A percentile compares a stretch with the other conserved stretches of the same genome.
Conservation (phyloP, 768 basidiomycete genomes). For the Zangia roseola region DNA sequence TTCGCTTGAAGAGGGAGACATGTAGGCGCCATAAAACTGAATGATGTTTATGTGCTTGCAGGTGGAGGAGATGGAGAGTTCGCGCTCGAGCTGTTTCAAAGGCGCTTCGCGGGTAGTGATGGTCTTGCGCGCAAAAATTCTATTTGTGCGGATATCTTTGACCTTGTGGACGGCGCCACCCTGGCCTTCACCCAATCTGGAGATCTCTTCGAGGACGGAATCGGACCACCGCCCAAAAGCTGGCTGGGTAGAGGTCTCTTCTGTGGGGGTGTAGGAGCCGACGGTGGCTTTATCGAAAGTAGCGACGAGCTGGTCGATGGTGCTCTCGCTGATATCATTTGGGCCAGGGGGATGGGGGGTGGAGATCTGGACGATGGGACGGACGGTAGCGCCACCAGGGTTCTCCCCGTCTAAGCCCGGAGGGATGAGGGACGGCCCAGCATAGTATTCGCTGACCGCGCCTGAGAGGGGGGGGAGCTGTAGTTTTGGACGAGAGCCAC, state of each 20-base stretch:
- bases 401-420: constrained; percentile 36
- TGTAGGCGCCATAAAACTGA: constrained; percentile 89
- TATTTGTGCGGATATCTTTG: constrained; percentile 72
- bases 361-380: constrained; percentile 36
- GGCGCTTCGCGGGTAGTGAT: constrained; percentile 91
- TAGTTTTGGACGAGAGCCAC: constrained; percentile 34
- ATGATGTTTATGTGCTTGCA: constrained; percentile 87
- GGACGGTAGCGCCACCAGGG: constrained; percentile 42
- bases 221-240: constrained; percentile 55
- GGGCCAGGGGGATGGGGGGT: constrained; percentile 31
- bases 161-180: constrained; percentile 97
- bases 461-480: constrained; percentile 35
- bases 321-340: constrained; percentile 29
- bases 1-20: constrained; percentile 83
- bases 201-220: constrained; percentile 69
- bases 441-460: constrained; percentile 31
- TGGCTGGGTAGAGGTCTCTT: constrained; percentile 32
- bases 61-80: constrained; percentile 85
- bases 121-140: constrained; percentile 91
- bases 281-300: constrained; percentile 29
- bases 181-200: constrained; percentile 88
- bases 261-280: constrained; percentile 34
- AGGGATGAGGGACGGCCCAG: constrained; percentile 32
- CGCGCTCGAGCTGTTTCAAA: constrained; percentile 87
- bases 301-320: constrained; percentile 38